These are phyloP conservation scores for Penicillium freii DNA, from an alignment of 2,329 filamentous ascomycete species.

Conservation along the genomic window DNA sequence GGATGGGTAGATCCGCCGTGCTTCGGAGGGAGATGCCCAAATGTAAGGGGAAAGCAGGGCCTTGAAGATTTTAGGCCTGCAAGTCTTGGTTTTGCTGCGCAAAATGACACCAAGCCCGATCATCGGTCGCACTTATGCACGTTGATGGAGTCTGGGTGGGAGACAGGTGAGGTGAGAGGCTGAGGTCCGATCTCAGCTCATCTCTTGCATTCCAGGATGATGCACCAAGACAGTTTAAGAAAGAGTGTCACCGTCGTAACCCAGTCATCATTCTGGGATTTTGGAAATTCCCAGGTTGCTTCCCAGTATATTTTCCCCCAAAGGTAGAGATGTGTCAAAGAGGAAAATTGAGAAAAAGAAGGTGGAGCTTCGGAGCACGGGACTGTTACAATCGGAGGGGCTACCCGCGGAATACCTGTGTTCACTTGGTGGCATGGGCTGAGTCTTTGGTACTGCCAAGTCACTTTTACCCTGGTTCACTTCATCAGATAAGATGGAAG, in stretches of 20 bases:
- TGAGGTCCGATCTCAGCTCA: constrained; percentile 16
- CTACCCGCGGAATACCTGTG: background rate
- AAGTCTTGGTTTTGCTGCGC: background rate
- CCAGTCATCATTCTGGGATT: background rate
- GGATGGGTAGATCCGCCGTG: constrained; percentile 21
- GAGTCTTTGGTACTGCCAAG: constrained; percentile 10
- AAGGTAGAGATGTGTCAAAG: background rate
- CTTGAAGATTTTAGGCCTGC: constrained; percentile 5
- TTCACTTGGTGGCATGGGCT: constrained; percentile 2
- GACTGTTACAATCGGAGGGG: background rate
- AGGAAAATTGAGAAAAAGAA: background rate
- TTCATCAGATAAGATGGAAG: constrained; percentile 26
- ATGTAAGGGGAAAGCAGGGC: constrained; percentile 18
- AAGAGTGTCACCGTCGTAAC: background rate
- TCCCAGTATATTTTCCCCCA: background rate
- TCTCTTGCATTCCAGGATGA: constrained; percentile 14
- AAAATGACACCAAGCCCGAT: constrained; percentile 24
- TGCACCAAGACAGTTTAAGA: background rate
- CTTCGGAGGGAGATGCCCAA: constrained; percentile 6
- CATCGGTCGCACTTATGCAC: constrained; percentile 37
- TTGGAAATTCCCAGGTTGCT: background rate
- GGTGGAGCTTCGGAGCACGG: constrained; percentile 14
- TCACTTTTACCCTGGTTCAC: constrained; percentile 2
- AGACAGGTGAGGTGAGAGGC: constrained; percentile 10
- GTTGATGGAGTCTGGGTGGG: constrained; percentile 27